Evolutionary conservation across 1,284 basidiomycete species (phyloP).

Genomic region (Filobasidium uniguttulatum): DNA sequence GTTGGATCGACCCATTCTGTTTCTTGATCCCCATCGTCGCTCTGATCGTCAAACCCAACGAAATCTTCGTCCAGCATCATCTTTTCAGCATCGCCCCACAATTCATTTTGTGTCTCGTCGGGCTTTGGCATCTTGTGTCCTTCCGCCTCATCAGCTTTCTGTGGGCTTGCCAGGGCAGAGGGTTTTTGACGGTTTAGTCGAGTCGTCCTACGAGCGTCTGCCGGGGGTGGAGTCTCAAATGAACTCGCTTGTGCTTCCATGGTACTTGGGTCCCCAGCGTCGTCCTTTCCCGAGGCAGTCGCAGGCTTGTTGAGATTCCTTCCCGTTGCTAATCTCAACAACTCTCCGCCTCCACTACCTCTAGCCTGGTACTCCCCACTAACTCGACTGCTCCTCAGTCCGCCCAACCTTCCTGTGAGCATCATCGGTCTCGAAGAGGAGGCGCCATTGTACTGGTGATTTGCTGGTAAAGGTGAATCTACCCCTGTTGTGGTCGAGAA

Average conservation of each 20-base stretch:
- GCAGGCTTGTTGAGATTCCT: not conserved
- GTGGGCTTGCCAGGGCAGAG: no score
- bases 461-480: not conserved
- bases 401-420: not conserved
- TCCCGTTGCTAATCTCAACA: not conserved
- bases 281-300: not conserved
- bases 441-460: not conserved
- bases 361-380: not conserved
- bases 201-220: no score
- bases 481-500: not conserved
- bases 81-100: constrained; percentile 1
- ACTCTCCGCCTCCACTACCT: not conserved
- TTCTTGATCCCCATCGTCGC: constrained; percentile 43
- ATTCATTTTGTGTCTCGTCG: no score
- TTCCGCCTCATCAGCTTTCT: no score
- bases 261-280: no score
- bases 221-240: no score
- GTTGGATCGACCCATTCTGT: not conserved
- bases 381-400: not conserved
- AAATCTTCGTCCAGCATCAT: constrained; percentile 31
- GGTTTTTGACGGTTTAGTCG: no score
- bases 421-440: not conserved
- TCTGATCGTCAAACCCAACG: constrained; percentile 43
- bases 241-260: no score
- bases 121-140: no score